Evolutionary conservation across 257 asterid species (phyloP), one percentile per base, ranked within the genome.

Genomic region (Cordia subcordata): DNA sequence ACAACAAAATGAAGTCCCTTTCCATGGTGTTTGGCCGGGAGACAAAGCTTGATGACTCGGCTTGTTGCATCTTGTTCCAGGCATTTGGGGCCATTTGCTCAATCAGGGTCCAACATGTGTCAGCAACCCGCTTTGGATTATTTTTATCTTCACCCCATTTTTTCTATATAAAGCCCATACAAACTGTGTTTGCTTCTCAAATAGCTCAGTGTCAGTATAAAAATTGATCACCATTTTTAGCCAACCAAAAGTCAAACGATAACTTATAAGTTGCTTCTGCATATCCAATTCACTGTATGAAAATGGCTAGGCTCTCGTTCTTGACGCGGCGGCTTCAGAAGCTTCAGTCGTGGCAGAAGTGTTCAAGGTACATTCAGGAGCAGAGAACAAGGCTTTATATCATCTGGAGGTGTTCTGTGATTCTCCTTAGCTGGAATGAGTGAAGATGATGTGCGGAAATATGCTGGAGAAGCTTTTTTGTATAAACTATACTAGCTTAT

Each of bases 321-420:
- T 55, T 69, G 58, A 57, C 17, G 56, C 68, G 66, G 16, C 58
- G 66, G 16, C 58, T 49, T 8, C 64, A 70, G 12, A 82, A 74
- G 75, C 45, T 80, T 23, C 68, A 67, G 57, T 52, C 84, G 16
- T 72, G 82, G 87, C 63, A 53, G 18, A 83, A 81, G 75, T 90
- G 93, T 50, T 67, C 93, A 8, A 77, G 82, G 57, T 83, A 70
- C 75, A 64, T 87, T 53, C 94, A 83, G 68, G 97, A 87, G 79
- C 84, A 78, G 62, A 76, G 93, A 58, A 90, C 97, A 3, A 75
- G 94, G 33, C 54, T 90, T 60, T 83, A 87, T 74, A 90, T 90
- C 59, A 66, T 90, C 4, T 90, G 97, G 97, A 81, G 79, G 76
- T 90, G 97, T 74, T 81, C 83, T 0, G 57, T 82, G 12, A 71